Evolutionary conservation across 352 stramenopile species (phyloP).

Genomic region (Globisporangium parvum): DNA sequence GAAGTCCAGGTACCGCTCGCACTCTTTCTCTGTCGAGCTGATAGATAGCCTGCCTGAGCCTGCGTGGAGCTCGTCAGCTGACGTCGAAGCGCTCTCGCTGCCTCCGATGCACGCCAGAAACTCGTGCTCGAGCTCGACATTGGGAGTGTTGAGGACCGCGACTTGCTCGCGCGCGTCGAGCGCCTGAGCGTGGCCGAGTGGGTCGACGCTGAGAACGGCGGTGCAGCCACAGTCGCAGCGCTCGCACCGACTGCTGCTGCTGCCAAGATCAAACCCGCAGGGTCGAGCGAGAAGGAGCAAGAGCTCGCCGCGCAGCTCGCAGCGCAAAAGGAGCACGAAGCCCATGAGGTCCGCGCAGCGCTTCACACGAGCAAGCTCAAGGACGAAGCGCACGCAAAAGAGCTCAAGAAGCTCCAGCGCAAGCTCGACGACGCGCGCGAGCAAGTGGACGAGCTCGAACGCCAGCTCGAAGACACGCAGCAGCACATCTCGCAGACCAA

Average conservation of each 20-base stretch:
- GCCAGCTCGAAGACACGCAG: constrained; percentile 45
- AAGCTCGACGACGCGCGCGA: constrained; percentile 52
- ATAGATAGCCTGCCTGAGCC: not conserved
- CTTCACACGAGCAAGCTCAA: constrained; percentile 37
- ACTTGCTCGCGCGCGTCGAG: constrained; percentile 71
- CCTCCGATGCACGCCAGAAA: constrained; percentile 18
- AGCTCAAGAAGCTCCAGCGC: constrained; percentile 43
- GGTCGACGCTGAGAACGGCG: constrained; percentile 31
- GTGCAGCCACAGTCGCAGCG: constrained; percentile 17
- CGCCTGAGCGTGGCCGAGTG: constrained; percentile 71
- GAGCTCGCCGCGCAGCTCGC: constrained; percentile 30
- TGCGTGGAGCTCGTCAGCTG: not conserved
- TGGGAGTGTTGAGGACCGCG: constrained; percentile 62
- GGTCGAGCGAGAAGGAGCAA: constrained; percentile 19
- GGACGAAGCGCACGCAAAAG: constrained; percentile 45
- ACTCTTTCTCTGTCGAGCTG: too few species aligned
- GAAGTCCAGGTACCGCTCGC: constrained; percentile 38
- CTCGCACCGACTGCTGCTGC: not conserved
- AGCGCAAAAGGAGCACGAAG: constrained; percentile 37
- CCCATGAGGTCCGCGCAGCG: constrained; percentile 43
- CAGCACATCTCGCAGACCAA: constrained; percentile 71
- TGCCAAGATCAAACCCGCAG: not conserved
- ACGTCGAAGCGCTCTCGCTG: not conserved
- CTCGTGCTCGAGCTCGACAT: constrained; percentile 67
- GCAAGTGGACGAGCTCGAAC: constrained; percentile 49